These are phyloP conservation scores for Trichoderma virens DNA, from an alignment of 495 filamentous ascomycete species.

Conservation along the genomic window DNA sequence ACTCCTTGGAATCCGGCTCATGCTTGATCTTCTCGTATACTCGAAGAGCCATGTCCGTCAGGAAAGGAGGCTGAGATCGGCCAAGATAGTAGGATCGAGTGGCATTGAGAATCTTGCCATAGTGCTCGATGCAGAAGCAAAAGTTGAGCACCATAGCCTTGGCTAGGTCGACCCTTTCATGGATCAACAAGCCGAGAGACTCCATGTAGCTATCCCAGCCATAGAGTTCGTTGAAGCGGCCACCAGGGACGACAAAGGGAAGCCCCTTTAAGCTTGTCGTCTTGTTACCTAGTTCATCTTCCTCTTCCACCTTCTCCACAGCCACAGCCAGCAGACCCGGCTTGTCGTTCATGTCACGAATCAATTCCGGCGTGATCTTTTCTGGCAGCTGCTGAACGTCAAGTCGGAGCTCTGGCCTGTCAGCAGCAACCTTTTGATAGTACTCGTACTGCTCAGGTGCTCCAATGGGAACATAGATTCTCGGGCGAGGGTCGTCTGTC, in stretches of 20 bases:
- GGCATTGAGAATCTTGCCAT: constrained; percentile 95
- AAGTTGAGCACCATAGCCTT: constrained; percentile 94
- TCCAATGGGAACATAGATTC: constrained; percentile 86
- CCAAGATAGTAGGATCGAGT: constrained; percentile 92
- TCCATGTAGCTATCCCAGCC: constrained; percentile 98
- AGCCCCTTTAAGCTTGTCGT: constrained; percentile 59
- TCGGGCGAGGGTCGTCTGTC: constrained; percentile 75
- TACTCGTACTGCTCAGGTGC: constrained; percentile 83
- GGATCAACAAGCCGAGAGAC: constrained; percentile 73
- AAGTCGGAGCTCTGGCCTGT: constrained; percentile 70
- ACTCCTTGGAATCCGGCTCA: constrained; percentile 66
- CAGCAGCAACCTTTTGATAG: constrained; percentile 66
- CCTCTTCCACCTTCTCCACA: constrained; percentile 58
- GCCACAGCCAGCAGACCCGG: constrained; percentile 84
- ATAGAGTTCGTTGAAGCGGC: constrained; percentile 95
- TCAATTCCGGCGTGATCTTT: constrained; percentile 67
- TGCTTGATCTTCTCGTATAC: constrained; percentile 82
- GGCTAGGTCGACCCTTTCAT: constrained; percentile 73
- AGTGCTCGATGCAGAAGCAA: constrained; percentile 95
- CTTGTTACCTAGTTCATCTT: constrained; percentile 56
- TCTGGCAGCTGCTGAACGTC: constrained; percentile 74
- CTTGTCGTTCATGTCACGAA: constrained; percentile 63
- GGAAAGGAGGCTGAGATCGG: constrained; percentile 89
- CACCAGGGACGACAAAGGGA: constrained; percentile 93
- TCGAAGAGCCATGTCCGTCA: constrained; percentile 92